Evolutionary conservation across 169 alveolate genomes (phyloP), one percentile per base, ranked within the genome.

Genomic region (Babesia ovata): DNA sequence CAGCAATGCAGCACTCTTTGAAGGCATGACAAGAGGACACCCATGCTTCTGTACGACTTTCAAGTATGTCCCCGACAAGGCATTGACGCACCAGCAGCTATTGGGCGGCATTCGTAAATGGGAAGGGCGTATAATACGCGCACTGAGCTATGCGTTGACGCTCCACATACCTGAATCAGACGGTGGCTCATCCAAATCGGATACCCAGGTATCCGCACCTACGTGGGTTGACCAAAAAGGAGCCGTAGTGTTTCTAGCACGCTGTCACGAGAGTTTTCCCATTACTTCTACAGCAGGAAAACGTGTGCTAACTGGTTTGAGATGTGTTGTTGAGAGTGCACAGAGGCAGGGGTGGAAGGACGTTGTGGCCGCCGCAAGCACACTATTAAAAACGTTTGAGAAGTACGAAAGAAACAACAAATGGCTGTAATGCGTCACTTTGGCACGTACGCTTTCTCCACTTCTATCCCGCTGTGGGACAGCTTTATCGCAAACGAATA

Each of bases 11-110:
- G 71, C 66, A 13, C 66, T 12, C 33, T 83, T 65, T 39, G 75
- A 74, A 49, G 56, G 36, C 42, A 54, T 83, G 86, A 62, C 62
- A 4, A 1, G 29, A 10, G 77, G 44, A 0, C 74, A 75, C 61
- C 90, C 90, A 14, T 63, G 83, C 36, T 83, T 65, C 63, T 83
- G 86, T 58, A 57, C 85, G 16, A 81, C 88, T 13, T 81, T 81
- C 65, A 73, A 63, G 54, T 74, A 36, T 28, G 26, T 70, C 28
- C 90, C 90, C 10, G 75, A 73, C 13, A 83, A 73, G 69, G 76
- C 65, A 16, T 66, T 75, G 42, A 83, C 78, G 14, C 75, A 83
- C 42, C 63, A 50, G 36, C 86, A 83, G 42, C 49, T 83, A 44
- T n/a, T 83, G 45, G 42, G 70, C 16, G 86, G 84, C 14, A 63